Conservation (phyloP, 805 yeast species). For the Scheffersomyces coipomensis region DNA sequence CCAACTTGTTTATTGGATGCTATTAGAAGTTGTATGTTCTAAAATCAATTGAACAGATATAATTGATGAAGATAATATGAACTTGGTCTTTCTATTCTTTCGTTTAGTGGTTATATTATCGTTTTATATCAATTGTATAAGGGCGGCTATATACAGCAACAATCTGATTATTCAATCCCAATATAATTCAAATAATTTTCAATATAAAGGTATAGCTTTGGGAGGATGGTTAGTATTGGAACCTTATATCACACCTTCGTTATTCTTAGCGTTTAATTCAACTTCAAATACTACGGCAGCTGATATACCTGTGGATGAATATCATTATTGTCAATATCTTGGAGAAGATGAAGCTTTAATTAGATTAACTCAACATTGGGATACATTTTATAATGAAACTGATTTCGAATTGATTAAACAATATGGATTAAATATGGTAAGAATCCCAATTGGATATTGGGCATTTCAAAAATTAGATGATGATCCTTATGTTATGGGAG, state of each 20-base stretch:
- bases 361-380: constrained; percentile 54
- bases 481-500: constrained; percentile 70
- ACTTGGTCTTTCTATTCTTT: not conserved
- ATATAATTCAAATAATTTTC: constrained; percentile 9
- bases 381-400: constrained; percentile 54
- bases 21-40: too few relatives aligned
- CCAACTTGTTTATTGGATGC: too few relatives aligned
- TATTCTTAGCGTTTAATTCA: constrained; percentile 44
- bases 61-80: too few relatives aligned
- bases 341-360: constrained; percentile 46
- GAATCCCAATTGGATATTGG: constrained; percentile 84
- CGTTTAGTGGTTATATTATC: not conserved
- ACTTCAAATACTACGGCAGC: constrained; percentile 12
- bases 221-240: constrained; percentile 76
- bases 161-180: constrained; percentile 6
- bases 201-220: constrained; percentile 31
- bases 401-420: constrained; percentile 53
- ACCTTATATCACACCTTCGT: constrained; percentile 67
- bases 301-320: constrained; percentile 59
- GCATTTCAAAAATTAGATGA: constrained; percentile 50
- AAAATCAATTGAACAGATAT: too few relatives aligned
- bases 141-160: not conserved
- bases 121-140: not conserved
- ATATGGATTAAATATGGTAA: constrained; percentile 64
- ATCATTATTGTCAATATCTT: constrained; percentile 46